Conservation (phyloP, 2,329 filamentous ascomycete genomes). For the Fusarium algeriense region DNA sequence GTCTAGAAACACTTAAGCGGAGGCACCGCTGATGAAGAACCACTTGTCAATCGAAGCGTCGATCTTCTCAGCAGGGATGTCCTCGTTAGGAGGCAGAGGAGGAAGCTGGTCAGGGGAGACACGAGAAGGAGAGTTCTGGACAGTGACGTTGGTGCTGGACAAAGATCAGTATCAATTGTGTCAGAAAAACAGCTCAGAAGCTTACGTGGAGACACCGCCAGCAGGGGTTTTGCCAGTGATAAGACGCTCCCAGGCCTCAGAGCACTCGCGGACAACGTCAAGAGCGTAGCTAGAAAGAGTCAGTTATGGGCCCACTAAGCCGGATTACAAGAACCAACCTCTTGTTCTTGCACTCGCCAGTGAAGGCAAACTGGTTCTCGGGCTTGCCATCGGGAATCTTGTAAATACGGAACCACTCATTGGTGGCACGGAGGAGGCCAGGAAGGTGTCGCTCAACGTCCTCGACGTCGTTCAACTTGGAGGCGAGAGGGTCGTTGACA, state of each 20-base stretch:
- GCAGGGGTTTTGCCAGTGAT: slow-evolving; percentile 88
- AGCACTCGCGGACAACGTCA: slow-evolving; percentile 95
- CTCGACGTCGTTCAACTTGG: slow-evolving; percentile 98
- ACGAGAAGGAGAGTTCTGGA: slow-evolving; percentile 79
- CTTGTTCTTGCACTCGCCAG: slow-evolving; percentile 99
- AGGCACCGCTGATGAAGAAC: slow-evolving; percentile 99
- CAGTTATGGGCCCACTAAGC: slow-evolving; percentile 8
- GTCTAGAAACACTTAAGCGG: slow-evolving; percentile 67
- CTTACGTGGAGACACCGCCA: slow-evolving; percentile 85
- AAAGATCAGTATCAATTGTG: slow-evolving; percentile 47
- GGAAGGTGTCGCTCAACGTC: slow-evolving; percentile 99
- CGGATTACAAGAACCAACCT: slow-evolving; percentile 65
- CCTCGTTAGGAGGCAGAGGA: slow-evolving; percentile 82
- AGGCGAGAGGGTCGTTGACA: slow-evolving; percentile 93
- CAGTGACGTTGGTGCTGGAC: slow-evolving; percentile 82
- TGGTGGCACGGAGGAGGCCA: slow-evolving; percentile 95
- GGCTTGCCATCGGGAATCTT: slow-evolving; percentile 99
- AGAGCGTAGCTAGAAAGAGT: slow-evolving; percentile 78
- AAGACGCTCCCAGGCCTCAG: slow-evolving; percentile 96
- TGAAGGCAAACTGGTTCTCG: slow-evolving; percentile 99
- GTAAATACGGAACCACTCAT: slow-evolving; percentile 99
- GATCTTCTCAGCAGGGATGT: slow-evolving; percentile 86
- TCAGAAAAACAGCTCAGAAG: slow-evolving; percentile 39
- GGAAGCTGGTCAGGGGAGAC: slow-evolving; percentile 77
- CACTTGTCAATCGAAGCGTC: slow-evolving; percentile 99